Conservation (phyloP, 1,139 yeast genomes). For the Protomyces gravidus region DNA sequence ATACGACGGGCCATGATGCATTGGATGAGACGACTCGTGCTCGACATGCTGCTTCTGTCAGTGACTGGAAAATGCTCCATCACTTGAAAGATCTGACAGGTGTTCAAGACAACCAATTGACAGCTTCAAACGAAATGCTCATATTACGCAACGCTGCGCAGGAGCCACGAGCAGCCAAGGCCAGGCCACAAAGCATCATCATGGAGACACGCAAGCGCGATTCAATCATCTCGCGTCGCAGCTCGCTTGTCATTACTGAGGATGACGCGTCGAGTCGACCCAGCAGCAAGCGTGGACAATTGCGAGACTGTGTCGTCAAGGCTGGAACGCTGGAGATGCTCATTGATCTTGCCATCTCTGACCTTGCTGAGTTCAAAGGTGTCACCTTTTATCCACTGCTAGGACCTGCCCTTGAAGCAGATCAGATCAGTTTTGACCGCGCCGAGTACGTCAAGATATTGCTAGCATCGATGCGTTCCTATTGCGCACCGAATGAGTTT, state of each 20-base stretch:
- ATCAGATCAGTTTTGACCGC: constrained; percentile 4
- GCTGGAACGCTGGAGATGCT: constrained; percentile 60
- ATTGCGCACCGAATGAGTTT: constrained; percentile 1
- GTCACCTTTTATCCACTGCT: constrained; percentile 40
- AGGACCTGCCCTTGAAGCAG: not conserved
- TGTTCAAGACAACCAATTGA: constrained; percentile 51
- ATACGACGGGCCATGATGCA: constrained; percentile 43
- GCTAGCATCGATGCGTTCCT: constrained; percentile 16
- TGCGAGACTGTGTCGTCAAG: constrained; percentile 41
- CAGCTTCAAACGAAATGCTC: constrained; percentile 40
- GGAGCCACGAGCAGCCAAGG: constrained; percentile 33
- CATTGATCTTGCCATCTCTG: constrained; percentile 59
- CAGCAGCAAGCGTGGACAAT: not conserved
- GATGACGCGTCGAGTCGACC: not conserved
- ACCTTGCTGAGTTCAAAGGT: constrained; percentile 56
- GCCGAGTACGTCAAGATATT: constrained; percentile 7
- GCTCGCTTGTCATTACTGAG: not conserved
- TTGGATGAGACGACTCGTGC: constrained; percentile 42
- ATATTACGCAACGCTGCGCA: constrained; percentile 52
- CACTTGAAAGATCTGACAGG: constrained; percentile 59
- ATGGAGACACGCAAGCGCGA: constrained; percentile 15
- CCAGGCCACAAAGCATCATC: constrained; percentile 20
- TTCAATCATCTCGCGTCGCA: constrained; percentile 19
- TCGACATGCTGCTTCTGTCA: constrained; percentile 43
- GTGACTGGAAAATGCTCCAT: constrained; percentile 49